These are phyloP conservation scores for Nakaseomyces kungkrabaensis DNA, from an alignment of 1,139 yeast species.

Conservation along the genomic window DNA sequence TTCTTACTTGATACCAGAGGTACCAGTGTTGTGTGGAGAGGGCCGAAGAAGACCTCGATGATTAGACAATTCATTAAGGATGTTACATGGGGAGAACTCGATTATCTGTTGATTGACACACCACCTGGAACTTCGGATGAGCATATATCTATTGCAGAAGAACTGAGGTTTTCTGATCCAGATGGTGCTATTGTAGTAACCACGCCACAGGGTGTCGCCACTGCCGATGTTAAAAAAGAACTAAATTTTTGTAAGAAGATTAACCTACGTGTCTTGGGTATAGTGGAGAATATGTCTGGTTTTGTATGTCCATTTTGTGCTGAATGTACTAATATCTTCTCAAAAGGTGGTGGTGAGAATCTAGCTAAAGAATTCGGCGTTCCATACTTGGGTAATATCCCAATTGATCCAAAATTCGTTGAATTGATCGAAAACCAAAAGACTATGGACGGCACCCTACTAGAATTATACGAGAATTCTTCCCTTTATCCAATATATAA, in stretches of 20 bases:
- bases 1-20: conserved; percentile 76
- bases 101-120: conserved; percentile 83
- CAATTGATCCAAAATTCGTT: conserved; percentile 87
- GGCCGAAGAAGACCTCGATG: conserved; percentile 98
- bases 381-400: conserved; percentile 74
- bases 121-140: conserved; percentile 99
- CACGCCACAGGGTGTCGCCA: conserved; percentile 90
- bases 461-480: conserved; percentile 34
- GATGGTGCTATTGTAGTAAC: conserved; percentile 94
- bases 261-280: conserved; percentile 66
- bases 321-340: conserved; percentile 85
- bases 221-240: conserved; percentile 90
- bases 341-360: conserved; percentile 82
- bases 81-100: conserved; percentile 81
- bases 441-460: conserved; percentile 17
- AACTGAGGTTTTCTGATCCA: conserved; percentile 62
- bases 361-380: conserved; percentile 54
- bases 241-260: conserved; percentile 87
- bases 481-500: conserved; percentile 41
- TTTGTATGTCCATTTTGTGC: conserved; percentile 91
- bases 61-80: conserved; percentile 85
- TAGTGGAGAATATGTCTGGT: conserved; percentile 95
- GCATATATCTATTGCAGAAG: conserved; percentile 94
- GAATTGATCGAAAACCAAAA: conserved; percentile 57
- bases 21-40: conserved; percentile 94